These are phyloP conservation scores for Scenedesmus sp. DNA, from an alignment of 163 green algal genomes.

Conservation along the genomic window DNA sequence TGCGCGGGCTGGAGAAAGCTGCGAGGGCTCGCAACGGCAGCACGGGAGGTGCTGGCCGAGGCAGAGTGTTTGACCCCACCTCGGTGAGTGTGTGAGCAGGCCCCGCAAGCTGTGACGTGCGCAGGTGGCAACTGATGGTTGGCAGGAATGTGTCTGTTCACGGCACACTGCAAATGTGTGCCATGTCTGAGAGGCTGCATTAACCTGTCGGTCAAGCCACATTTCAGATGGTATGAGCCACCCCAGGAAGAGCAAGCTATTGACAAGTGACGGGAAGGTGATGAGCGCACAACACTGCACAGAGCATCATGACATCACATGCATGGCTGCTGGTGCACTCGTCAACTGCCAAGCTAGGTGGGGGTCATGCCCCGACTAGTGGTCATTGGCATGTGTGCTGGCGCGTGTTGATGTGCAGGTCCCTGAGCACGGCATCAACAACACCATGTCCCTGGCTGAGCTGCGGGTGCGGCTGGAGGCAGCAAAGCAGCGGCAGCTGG, in stretches of 20 bases:
- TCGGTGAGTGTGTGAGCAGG: constrained; percentile 65
- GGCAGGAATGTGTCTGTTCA: neutral
- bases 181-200: too few relatives aligned
- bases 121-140: neutral
- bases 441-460: constrained; percentile 81
- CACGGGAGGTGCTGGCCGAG: neutral
- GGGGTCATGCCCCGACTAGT: too few relatives aligned
- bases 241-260: too few relatives aligned
- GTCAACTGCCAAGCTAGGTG: too few relatives aligned
- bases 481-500: constrained; percentile 60
- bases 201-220: too few relatives aligned
- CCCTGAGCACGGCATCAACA: constrained; percentile 56
- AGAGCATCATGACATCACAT: too few relatives aligned
- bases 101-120: constrained; percentile 13
- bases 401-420: neutral
- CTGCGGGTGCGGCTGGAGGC: constrained; percentile 73
- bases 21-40: neutral
- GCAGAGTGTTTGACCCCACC: constrained; percentile 75
- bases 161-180: too few relatives aligned
- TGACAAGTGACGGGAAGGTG: too few relatives aligned
- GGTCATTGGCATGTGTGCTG: neutral
- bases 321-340: too few relatives aligned
- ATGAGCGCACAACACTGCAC: too few relatives aligned
- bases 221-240: too few relatives aligned
- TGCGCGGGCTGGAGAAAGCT: constrained; percentile 47